Conservation (phyloP, 2,329 filamentous ascomycete genomes). For the Corinectria fuckeliana region DNA sequence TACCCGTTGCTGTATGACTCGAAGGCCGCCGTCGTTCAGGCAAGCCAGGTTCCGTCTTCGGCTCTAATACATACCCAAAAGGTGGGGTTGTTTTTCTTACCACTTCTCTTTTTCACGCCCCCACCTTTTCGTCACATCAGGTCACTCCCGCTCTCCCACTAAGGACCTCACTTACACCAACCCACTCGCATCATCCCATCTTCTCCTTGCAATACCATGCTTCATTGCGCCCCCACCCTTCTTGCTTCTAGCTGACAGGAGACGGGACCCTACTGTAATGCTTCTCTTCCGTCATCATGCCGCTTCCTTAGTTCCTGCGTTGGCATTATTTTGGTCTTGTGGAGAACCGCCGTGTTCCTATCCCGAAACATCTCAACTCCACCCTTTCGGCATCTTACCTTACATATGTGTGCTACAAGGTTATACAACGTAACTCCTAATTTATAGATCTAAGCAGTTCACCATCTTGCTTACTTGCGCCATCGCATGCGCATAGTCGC, state of each 20-base stretch:
- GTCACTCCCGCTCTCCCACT: background rate
- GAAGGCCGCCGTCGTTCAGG: conserved; percentile 10
- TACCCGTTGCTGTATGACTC: conserved; percentile 29
- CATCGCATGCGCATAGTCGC: background rate
- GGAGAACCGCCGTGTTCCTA: background rate
- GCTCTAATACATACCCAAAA: too few species aligned
- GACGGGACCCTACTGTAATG: background rate
- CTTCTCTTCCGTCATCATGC: background rate
- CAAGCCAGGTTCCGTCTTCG: conserved; percentile 39
- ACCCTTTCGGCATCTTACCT: background rate
- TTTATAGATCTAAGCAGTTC: background rate
- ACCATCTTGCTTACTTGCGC: background rate
- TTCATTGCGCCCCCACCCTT: background rate
- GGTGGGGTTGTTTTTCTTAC: too few species aligned
- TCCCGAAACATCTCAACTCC: background rate
- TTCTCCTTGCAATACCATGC: background rate
- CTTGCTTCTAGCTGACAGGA: background rate
- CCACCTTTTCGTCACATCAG: background rate
- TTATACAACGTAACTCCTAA: too few species aligned
- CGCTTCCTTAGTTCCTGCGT: conserved; percentile 5
- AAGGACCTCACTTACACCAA: background rate
- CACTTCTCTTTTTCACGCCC: too few species aligned
- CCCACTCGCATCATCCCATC: background rate
- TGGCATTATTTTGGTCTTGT: background rate
- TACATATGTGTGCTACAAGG: background rate